Evolutionary conservation across 2,329 filamentous ascomycete genomes (phyloP), one percentile per base, ranked within the genome.

Genomic region (Aspergillus clavatus): DNA sequence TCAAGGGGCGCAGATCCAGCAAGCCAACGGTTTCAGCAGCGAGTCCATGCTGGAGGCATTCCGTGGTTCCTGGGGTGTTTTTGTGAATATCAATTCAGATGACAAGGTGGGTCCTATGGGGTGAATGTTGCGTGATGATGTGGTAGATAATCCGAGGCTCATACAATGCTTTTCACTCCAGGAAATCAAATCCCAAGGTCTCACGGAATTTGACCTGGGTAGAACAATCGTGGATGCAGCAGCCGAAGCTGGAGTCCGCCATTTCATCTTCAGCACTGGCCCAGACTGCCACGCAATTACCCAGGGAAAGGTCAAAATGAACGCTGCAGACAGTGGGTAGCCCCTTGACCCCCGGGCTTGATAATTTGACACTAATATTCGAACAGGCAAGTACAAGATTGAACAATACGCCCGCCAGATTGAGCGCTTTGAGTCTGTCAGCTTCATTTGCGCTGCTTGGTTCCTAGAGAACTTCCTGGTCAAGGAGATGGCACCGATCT

Each of bases 381-480:
- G n/a, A 4, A 11, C 35, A 51, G 50, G 54, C 39, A 73, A 74
- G 47, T 51, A 66, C 43, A 57, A 57, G 3, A 59, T 72, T 28
- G 68, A 67, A 6, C 53, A 68, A 31, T 69, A 72, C 38, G 69
- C 68, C 11, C 37, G 42, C 11, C 58, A 61, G 19, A 47, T 46
- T 2, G 61, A 54, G 18, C 46, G 48, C 0, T 74, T 74, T 47
- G 54, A 66, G 24, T 61, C 60, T 16, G 60, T 68, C 33, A 60
- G 58, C 35, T 57, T 66, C 36, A 63, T 71, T 35, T 61, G 61
- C 24, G 55, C 70, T 1, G 70, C 65, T 2, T 74, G 68, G 69
- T 75, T 69, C 47, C 54, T 72, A 39, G 72, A 74, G 42, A 70
- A 72, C 43, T 70, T 72, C 49, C 56, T 70, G 1, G 38, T 51